Conservation (phyloP, 257 asterid species). For the Solanum tacnaense region DNA sequence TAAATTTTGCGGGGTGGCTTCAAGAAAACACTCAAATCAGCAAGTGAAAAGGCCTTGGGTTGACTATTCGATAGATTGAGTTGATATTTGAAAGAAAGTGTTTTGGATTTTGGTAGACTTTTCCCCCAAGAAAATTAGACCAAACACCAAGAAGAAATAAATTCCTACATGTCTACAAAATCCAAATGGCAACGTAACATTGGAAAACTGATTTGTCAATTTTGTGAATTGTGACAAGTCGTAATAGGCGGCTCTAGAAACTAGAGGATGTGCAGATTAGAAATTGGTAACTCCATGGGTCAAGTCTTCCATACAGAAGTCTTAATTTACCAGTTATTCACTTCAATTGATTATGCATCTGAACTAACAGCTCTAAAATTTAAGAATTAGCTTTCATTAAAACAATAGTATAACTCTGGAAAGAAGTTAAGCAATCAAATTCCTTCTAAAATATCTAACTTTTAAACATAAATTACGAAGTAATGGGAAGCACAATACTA, state of each 20-base stretch:
- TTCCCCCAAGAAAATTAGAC: not conserved
- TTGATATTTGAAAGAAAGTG: not conserved
- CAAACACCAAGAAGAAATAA: not conserved
- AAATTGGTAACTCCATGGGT: not conserved
- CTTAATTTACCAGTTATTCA: not conserved
- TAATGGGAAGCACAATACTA: not conserved
- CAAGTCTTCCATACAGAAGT: not conserved
- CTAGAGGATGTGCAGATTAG: not conserved
- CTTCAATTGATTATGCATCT: not conserved
- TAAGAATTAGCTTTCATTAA: not conserved
- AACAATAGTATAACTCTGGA: not conserved
- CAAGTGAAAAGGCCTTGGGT: not conserved
- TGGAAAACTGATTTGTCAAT: not conserved
- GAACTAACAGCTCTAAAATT: not conserved
- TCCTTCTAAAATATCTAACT: not conserved
- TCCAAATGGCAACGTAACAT: not conserved
- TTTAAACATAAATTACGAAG: not conserved
- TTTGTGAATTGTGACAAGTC: not conserved
- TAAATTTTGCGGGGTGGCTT: too few relatives aligned
- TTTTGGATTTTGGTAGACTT: not conserved
- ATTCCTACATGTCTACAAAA: not conserved
- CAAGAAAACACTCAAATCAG: not conserved
- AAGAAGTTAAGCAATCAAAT: not conserved
- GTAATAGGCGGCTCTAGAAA: not conserved
- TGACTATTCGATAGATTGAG: not conserved